phyloP scores from a whole-genome alignment of 2,329 filamentous ascomycete genomes.

The Fusarium torreyae region DNA sequence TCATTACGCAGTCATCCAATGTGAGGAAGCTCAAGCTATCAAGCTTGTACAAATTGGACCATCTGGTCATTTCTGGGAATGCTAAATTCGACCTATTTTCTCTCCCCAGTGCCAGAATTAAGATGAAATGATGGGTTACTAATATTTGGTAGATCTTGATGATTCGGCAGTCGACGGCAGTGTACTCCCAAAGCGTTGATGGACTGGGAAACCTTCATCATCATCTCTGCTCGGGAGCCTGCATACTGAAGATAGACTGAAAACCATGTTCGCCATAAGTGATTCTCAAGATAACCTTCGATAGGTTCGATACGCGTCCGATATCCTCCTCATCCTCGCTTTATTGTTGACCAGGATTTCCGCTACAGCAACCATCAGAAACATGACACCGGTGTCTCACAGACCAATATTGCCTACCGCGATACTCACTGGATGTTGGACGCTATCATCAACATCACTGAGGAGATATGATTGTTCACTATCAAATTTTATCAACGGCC shows the following conservation, averaged over 20 bases:
- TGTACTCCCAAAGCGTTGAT: slow-evolving; percentile 3
- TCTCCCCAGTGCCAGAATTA: too few species aligned
- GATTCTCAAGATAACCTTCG: background rate
- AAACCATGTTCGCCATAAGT: fast-evolving
- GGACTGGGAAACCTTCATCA: slow-evolving; percentile 14
- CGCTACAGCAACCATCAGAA: slow-evolving; percentile 10
- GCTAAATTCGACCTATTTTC: background rate
- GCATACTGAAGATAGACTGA: slow-evolving; percentile 2
- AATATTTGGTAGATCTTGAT: background rate
- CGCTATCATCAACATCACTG: background rate
- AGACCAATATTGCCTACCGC: slow-evolving; percentile 3
- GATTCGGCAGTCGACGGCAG: slow-evolving; percentile 1
- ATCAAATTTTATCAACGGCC: slow-evolving; percentile 7
- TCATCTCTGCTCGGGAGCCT: background rate
- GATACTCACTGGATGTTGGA: slow-evolving; percentile 9
- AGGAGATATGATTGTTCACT: slow-evolving; percentile 12
- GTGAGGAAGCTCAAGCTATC: background rate
- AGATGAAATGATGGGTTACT: background rate
- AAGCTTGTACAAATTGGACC: slow-evolving; percentile 2
- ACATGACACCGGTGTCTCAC: slow-evolving; percentile 15
- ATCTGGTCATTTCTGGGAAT: slow-evolving; percentile 15
- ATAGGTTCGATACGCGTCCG: slow-evolving; percentile 16
- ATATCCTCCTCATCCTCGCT: slow-evolving; percentile 3
- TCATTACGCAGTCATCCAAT: slow-evolving; percentile 2
- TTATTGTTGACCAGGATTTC: slow-evolving; percentile 10